These are phyloP conservation scores for Mrakiaceae sp. DNA, from an alignment of 1,284 basidiomycete genomes.

Conservation along the genomic window DNA sequence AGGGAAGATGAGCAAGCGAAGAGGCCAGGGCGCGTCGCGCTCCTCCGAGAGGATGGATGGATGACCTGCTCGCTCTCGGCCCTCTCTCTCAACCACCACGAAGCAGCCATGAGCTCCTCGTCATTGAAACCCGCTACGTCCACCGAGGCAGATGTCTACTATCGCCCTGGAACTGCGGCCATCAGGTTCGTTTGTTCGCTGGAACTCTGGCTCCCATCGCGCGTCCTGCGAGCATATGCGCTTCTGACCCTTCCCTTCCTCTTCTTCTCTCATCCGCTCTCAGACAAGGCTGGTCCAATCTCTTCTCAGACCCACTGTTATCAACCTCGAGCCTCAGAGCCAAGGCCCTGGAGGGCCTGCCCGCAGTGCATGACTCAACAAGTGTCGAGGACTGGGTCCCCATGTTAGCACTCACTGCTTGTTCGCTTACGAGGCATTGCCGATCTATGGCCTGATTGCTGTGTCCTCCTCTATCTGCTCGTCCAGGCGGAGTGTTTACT, in stretches of 20 bases:
- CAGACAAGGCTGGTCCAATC: constrained; percentile 23
- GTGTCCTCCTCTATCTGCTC: not conserved
- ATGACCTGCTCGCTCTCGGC: too few relatives aligned
- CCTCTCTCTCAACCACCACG: too few relatives aligned
- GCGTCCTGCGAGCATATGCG: too few relatives aligned
- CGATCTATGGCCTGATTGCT: not conserved
- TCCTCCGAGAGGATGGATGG: too few relatives aligned
- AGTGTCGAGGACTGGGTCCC: constrained; percentile 13
- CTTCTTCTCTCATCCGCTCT: not conserved
- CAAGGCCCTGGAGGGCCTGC: constrained; percentile 18
- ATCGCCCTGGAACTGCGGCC: too few relatives aligned
- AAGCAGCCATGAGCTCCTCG: too few relatives aligned
- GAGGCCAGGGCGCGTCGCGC: too few relatives aligned
- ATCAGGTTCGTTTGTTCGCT: too few relatives aligned
- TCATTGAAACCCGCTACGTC: too few relatives aligned
- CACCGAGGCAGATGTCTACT: too few relatives aligned
- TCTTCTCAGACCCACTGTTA: constrained; percentile 33
- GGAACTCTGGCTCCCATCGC: too few relatives aligned
- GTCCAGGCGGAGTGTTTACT: constrained; percentile 30
- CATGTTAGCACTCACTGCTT: not conserved
- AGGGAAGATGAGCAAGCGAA: too few relatives aligned
- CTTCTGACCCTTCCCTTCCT: not conserved
- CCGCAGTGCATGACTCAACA: not conserved
- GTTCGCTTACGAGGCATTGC: not conserved
- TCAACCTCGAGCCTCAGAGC: constrained; percentile 28